These are phyloP conservation scores for Metschnikowia peoriensis DNA, from an alignment of 805 yeast genomes.

Conservation along the genomic window DNA sequence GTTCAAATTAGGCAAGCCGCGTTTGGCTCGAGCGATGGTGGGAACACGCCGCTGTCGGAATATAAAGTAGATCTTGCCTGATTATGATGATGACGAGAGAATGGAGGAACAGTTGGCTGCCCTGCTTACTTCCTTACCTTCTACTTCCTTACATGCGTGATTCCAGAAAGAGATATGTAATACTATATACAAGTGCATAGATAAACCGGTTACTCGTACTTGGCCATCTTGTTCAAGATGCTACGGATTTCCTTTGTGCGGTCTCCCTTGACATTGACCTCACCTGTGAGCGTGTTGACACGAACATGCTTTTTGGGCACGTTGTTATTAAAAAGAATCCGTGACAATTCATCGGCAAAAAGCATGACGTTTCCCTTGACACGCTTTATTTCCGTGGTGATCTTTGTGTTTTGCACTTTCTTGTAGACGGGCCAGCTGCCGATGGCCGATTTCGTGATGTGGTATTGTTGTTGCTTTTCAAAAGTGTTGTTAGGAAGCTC, in stretches of 20 bases:
- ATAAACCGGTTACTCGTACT: neutral
- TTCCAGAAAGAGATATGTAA: neutral
- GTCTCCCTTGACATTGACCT: conserved; percentile 42
- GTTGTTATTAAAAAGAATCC: conserved; percentile 21
- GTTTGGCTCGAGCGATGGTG: conserved; percentile 44
- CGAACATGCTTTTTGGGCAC: conserved; percentile 33
- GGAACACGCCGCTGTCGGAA: conserved; percentile 39
- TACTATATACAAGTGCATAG: conserved; percentile 5
- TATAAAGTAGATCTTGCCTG: conserved; percentile 4
- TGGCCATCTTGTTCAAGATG: conserved; percentile 22
- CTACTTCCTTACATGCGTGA: neutral
- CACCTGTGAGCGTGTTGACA: conserved; percentile 34
- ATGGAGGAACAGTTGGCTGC: too few relatives aligned
- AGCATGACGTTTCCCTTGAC: conserved; percentile 66
- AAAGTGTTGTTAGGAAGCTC: conserved; percentile 27
- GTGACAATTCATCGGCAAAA: conserved; percentile 64
- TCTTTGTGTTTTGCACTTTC: conserved; percentile 60
- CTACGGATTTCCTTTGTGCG: conserved; percentile 29
- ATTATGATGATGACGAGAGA: too few relatives aligned
- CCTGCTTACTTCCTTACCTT: too few relatives aligned
- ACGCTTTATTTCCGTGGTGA: conserved; percentile 71
- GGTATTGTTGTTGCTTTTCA: conserved; percentile 36
- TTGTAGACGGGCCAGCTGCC: conserved; percentile 83
- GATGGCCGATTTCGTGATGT: conserved; percentile 48
- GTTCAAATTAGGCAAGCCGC: conserved; percentile 67